phyloP scores from a whole-genome alignment of 257 asterid species.

The Coffea canephora region DNA sequence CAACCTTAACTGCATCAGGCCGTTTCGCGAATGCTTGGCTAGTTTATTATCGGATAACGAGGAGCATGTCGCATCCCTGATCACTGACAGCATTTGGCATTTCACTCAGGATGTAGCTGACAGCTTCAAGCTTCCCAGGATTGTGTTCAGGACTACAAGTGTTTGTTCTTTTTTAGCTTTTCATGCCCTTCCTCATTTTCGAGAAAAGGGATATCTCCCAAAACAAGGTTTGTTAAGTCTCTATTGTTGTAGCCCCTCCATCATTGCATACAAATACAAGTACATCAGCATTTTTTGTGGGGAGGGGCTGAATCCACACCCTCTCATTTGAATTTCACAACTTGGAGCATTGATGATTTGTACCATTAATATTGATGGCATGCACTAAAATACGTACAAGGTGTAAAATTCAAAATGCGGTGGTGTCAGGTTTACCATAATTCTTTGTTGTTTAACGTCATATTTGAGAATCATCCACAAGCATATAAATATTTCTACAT shows the following conservation, averaged over 20 bases:
- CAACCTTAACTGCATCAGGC: slow-evolving; percentile 9
- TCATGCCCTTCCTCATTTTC: slow-evolving; percentile 14
- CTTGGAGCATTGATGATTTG: too few species aligned
- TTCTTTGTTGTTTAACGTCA: neutral
- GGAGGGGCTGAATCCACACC: too few species aligned
- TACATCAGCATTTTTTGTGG: too few species aligned
- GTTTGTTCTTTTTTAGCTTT: slow-evolving; percentile 20
- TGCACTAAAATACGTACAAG: too few species aligned
- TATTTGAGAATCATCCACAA: neutral
- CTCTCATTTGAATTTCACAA: too few species aligned
- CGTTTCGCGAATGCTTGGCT: slow-evolving; percentile 14
- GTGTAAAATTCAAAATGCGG: too few species aligned
- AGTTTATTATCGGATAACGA: slow-evolving; percentile 3
- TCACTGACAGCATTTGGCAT: slow-evolving; percentile 23
- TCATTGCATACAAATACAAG: too few species aligned
- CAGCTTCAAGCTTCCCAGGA: slow-evolving; percentile 19
- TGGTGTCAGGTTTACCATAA: too few species aligned
- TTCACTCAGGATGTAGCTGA: slow-evolving; percentile 16
- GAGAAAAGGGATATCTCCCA: slow-evolving; percentile 24
- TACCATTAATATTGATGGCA: too few species aligned
- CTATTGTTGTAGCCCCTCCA: too few species aligned
- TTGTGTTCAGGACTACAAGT: slow-evolving; percentile 31
- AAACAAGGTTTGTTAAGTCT: slow-evolving; percentile 14
- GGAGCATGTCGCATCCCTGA: slow-evolving; percentile 15
- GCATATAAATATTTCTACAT: too few species aligned